These are phyloP conservation scores for Pseudomonodictys pantanalensis DNA, from an alignment of 495 filamentous ascomycete species.

Conservation along the genomic window DNA sequence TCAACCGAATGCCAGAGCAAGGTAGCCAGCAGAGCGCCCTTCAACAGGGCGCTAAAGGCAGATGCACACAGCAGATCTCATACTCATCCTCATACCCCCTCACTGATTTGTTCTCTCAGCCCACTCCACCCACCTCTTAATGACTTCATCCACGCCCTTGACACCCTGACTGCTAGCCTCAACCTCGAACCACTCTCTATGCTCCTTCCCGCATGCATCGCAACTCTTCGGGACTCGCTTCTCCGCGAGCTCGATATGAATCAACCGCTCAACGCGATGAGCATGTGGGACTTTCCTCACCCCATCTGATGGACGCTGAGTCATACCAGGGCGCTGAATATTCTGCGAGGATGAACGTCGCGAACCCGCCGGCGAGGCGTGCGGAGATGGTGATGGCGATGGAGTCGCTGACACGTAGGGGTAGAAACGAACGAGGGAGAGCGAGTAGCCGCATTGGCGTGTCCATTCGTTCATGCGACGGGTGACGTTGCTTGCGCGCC, in stretches of 20 bases:
- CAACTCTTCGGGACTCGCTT: slow-evolving; percentile 67
- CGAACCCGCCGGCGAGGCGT: slow-evolving; percentile 37
- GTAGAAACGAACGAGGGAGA: slow-evolving; percentile 86
- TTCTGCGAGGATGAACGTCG: slow-evolving; percentile 17
- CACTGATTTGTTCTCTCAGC: slow-evolving; percentile 47
- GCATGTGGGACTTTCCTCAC: slow-evolving; percentile 72
- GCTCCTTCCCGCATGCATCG: slow-evolving; percentile 75
- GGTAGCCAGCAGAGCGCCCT: too few relatives aligned
- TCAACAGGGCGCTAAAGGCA: too few relatives aligned
- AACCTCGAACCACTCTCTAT: slow-evolving; percentile 96
- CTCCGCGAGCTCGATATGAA: slow-evolving; percentile 82
- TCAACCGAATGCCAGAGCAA: too few relatives aligned
- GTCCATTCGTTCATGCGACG: slow-evolving; percentile 89
- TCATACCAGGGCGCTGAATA: too few relatives aligned
- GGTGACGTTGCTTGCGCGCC: slow-evolving; percentile 85
- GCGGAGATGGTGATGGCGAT: slow-evolving; percentile 42
- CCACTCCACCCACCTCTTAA: slow-evolving; percentile 85
- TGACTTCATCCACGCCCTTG: slow-evolving; percentile 73
- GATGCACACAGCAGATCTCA: too few relatives aligned
- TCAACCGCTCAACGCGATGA: slow-evolving; percentile 84
- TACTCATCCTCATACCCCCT: background rate
- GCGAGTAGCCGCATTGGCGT: slow-evolving; percentile 82
- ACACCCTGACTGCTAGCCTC: slow-evolving; percentile 69
- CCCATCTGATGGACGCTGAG: slow-evolving; percentile 27
- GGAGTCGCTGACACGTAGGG: slow-evolving; percentile 66